Evolutionary conservation across 352 stramenopile genomes (phyloP), one percentile per base, ranked within the genome.

Genomic region (Phytophthora pisi): DNA sequence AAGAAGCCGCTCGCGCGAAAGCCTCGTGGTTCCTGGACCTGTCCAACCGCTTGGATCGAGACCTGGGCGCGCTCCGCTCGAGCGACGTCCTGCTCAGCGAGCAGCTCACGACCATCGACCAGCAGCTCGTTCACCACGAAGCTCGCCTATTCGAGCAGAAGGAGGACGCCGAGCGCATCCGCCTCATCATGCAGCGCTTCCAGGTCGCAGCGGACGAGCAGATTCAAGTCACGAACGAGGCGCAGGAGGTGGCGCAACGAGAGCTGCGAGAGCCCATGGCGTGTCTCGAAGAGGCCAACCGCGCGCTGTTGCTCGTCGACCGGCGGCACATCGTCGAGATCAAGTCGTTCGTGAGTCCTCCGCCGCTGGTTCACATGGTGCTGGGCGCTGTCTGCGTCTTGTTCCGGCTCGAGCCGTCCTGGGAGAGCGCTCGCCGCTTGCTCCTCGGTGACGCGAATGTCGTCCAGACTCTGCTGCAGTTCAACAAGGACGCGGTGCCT

Each of bases 291-390:
- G 84, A 94, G 45, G 86, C 86, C 8, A 92, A 92, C 45, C 64
- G 66, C 0, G 78, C 81, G 0, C 66, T 94, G 2, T 31, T 89
- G 20, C 58, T 87, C 34, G 82, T 94, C 18, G 84, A 94, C 42
- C 82, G 88, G 57, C 78, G 81, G 1, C 86, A 92, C 51, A 90
- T 94, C 30, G 72, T 91, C 28, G 86, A 94, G 68, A 91, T 94
- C 73, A 94, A 94, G 66, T 92, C 86, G 56, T 94, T 94, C 40
- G 88, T 81, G 11, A 92, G 65, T 34, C 86, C 86, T 4, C 86
- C 86, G 4, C 68, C 84, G 15, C 64, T 94, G 0, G 86, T 94
- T 2, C 84, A 92, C 34, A 61, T 92, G 10, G 84, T 92, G 2
- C 46, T 94, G 2, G 84, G 91, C 6, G 86, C 84, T 0, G 79